These are phyloP conservation scores for Suillus subaureus DNA, from an alignment of 768 basidiomycete genomes.

Conservation along the genomic window DNA sequence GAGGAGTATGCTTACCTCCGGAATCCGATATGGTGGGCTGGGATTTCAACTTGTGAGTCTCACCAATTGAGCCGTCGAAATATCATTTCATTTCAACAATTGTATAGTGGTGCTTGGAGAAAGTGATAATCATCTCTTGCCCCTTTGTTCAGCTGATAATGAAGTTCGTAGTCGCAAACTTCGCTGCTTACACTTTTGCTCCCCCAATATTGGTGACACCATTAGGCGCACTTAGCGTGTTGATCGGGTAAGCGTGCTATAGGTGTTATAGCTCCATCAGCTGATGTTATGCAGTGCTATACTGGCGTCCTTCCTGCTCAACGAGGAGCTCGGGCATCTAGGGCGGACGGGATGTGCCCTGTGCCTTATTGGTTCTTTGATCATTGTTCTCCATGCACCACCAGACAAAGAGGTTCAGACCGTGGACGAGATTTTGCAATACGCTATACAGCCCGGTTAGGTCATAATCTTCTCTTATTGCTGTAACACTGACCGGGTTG, in stretches of 20 bases:
- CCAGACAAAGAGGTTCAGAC: slow-evolving; percentile 92
- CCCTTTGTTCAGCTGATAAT: background rate
- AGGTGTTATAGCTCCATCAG: background rate
- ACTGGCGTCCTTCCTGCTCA: slow-evolving; percentile 88
- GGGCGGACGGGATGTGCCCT: slow-evolving; percentile 86
- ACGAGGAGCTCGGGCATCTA: slow-evolving; percentile 92
- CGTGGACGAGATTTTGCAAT: slow-evolving; percentile 90
- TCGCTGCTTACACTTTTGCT: slow-evolving; percentile 97
- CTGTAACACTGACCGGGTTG: slow-evolving; percentile 14
- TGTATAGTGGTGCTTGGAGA: slow-evolving; percentile 91
- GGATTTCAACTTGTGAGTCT: slow-evolving; percentile 85
- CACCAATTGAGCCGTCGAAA: slow-evolving; percentile 6
- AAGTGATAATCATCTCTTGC: slow-evolving; percentile 48
- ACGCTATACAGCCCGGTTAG: slow-evolving; percentile 92
- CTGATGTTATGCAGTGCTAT: slow-evolving; percentile 64
- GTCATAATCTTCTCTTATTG: slow-evolving; percentile 20
- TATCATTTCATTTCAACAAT: slow-evolving; percentile 11
- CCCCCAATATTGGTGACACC: slow-evolving; percentile 99
- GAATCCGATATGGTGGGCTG: slow-evolving; percentile 97
- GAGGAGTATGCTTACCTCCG: slow-evolving; percentile 85
- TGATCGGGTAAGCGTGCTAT: slow-evolving; percentile 76
- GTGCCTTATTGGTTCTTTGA: slow-evolving; percentile 84
- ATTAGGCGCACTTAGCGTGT: slow-evolving; percentile 92
- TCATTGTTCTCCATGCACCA: slow-evolving; percentile 96
- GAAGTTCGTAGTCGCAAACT: slow-evolving; percentile 66